A percentile compares a stretch with the other conserved stretches of the same genome.
phyloP scores from a whole-genome alignment of 768 basidiomycete species.

The Termitomyces sp. region DNA sequence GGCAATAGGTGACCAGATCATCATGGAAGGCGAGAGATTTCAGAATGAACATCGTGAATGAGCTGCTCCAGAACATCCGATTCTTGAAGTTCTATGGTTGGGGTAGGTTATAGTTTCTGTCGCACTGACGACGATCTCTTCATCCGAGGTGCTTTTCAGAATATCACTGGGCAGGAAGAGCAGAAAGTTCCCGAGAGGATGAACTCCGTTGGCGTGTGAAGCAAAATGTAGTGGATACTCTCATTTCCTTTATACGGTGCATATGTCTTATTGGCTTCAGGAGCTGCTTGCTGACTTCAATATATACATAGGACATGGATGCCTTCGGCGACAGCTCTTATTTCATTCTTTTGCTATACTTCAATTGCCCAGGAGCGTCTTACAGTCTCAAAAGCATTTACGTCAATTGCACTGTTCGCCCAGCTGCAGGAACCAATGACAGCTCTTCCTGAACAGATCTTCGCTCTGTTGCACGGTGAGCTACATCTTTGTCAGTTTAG shows the following conservation, averaged over 20 bases:
- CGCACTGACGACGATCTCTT: background rate
- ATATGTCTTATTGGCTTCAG: background rate
- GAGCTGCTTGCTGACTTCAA: background rate
- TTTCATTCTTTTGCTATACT: slow-evolving; percentile 64
- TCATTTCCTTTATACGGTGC: slow-evolving; percentile 69
- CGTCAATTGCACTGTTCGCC: slow-evolving; percentile 72
- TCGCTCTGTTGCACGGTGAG: slow-evolving; percentile 60
- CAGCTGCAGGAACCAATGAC: slow-evolving; percentile 69
- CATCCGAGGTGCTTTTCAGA: slow-evolving; percentile 29
- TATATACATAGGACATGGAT: slow-evolving; percentile 56
- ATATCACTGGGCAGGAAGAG: slow-evolving; percentile 55
- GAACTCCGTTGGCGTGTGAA: slow-evolving; percentile 70
- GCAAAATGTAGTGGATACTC: slow-evolving; percentile 54
- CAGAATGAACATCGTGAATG: slow-evolving; percentile 70
- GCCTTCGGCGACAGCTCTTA: slow-evolving; percentile 63
- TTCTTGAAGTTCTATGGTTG: slow-evolving; percentile 77
- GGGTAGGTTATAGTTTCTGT: slow-evolving; percentile 36
- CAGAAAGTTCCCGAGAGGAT: slow-evolving; percentile 47
- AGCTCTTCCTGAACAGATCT: slow-evolving; percentile 57
- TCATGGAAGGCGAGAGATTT: slow-evolving; percentile 63
- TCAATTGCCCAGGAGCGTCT: slow-evolving; percentile 59
- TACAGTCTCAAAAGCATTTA: slow-evolving; percentile 80
- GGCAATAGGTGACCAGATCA: slow-evolving; percentile 45
- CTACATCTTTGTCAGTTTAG: background rate
- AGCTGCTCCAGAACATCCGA: slow-evolving; percentile 70